A percentile compares a stretch with the other conserved stretches of the same genome.
Evolutionary conservation across 2,329 filamentous ascomycete genomes (phyloP).

Genomic region (Xylaria arbuscula): DNA sequence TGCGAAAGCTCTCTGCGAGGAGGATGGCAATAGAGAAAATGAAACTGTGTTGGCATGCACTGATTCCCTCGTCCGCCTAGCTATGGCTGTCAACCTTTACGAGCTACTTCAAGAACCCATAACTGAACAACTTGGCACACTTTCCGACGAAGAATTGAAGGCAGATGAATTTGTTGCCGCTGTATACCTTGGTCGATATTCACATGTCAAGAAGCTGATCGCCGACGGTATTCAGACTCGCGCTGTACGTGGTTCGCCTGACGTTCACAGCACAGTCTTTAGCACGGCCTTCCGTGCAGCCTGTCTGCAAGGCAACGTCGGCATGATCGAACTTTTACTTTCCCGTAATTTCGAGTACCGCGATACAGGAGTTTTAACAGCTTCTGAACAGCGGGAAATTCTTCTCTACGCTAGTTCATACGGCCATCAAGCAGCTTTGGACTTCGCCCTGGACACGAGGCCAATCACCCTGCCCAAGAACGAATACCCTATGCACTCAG

Average conservation of each 20-base stretch:
- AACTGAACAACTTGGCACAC: neutral
- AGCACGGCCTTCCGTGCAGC: neutral
- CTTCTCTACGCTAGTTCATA: neutral
- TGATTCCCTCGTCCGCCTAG: conserved; percentile 4
- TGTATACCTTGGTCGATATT: conserved; percentile 26
- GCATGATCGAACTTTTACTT: neutral
- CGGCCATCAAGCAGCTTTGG: neutral
- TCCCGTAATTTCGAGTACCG: neutral
- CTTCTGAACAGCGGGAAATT: neutral
- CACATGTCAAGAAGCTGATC: conserved; percentile 16
- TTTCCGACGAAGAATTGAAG: conserved; percentile 15
- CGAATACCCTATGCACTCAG: too few species aligned
- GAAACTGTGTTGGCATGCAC: conserved; percentile 3
- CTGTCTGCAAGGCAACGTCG: neutral
- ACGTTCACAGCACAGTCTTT: neutral
- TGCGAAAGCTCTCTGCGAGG: conserved; percentile 10
- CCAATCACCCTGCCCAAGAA: too few species aligned
- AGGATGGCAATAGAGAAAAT: neutral
- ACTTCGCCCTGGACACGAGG: too few species aligned
- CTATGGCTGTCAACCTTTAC: neutral
- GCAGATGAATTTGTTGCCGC: conserved; percentile 32
- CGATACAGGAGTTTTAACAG: neutral
- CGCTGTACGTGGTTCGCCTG: neutral
- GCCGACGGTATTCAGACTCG: neutral
- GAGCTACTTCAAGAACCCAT: neutral